Conservation (phyloP, 768 basidiomycete species). For the Russula abietina region DNA sequence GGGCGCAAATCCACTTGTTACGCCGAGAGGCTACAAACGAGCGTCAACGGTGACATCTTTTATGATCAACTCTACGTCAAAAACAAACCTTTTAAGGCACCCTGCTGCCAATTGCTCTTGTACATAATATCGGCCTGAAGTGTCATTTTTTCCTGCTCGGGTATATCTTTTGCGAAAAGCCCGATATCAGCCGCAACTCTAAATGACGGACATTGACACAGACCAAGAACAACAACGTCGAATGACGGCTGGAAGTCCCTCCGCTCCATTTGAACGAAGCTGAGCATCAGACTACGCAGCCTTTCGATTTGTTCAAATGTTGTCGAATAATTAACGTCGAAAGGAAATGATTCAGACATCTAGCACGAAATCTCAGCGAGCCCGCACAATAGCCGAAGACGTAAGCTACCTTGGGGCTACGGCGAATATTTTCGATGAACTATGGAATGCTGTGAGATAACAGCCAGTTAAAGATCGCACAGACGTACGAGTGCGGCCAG, state of each 20-base stretch:
- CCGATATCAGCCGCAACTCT: constrained; percentile 7
- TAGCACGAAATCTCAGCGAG: constrained; percentile 22
- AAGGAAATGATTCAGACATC: constrained; percentile 78
- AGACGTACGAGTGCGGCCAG: constrained; percentile 48
- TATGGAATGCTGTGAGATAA: constrained; percentile 27
- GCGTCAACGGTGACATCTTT: neutral
- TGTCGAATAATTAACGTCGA: constrained; percentile 74
- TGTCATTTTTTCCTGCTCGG: constrained; percentile 72
- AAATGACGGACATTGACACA: constrained; percentile 9
- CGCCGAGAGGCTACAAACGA: constrained; percentile 55
- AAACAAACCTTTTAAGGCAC: constrained; percentile 55
- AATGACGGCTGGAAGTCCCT: constrained; percentile 74
- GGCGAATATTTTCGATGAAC: constrained; percentile 67
- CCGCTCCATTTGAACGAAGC: constrained; percentile 61
- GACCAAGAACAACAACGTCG: constrained; percentile 65
- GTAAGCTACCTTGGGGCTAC: constrained; percentile 54
- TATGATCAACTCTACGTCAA: neutral
- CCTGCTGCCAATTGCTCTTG: constrained; percentile 82
- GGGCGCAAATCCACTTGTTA: constrained; percentile 89
- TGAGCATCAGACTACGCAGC: constrained; percentile 73
- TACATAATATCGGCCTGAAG: constrained; percentile 81
- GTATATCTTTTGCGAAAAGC: constrained; percentile 49
- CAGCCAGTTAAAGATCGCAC: neutral
- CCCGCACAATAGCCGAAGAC: constrained; percentile 1
- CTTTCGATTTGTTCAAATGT: constrained; percentile 75